phyloP scores from a whole-genome alignment of 345 rosid genomes.

The Capsella bursapastoris region DNA sequence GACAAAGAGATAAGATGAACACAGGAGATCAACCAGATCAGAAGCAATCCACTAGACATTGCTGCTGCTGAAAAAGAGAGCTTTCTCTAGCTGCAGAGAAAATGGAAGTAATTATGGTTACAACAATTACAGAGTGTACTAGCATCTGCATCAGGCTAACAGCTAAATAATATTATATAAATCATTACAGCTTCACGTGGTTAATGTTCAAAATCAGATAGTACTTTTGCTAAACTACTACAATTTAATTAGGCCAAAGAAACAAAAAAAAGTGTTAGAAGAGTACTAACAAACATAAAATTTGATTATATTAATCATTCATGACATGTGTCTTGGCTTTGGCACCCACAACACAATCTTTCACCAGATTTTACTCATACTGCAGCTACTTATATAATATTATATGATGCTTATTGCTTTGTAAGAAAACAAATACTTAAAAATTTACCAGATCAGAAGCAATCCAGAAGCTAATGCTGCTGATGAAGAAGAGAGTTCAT shows the following conservation, averaged over 20 bases:
- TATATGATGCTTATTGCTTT: background rate
- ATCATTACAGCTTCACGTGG: conserved; percentile 22
- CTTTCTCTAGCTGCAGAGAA: conserved; percentile 16
- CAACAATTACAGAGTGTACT: background rate
- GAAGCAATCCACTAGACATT: conserved; percentile 34
- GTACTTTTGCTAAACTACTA: conserved; percentile 15
- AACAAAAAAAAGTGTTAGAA: conserved; percentile 13
- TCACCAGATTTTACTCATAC: conserved; percentile 35
- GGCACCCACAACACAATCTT: conserved; percentile 34
- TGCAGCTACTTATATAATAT: conserved; percentile 9
- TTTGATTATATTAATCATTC: background rate
- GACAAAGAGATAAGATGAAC: conserved; percentile 26
- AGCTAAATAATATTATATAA: conserved; percentile 14
- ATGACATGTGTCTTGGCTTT: conserved; percentile 35
- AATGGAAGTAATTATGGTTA: conserved; percentile 3
- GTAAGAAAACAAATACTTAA: conserved; percentile 1
- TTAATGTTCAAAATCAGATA: conserved; percentile 31
- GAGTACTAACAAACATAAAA: background rate
- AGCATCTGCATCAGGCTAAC: background rate
- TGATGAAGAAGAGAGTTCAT: background rate
- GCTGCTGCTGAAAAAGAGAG: conserved; percentile 11
- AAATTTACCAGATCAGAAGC: conserved; percentile 30
- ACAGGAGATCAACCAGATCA: conserved; percentile 1
- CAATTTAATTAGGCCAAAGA: background rate
- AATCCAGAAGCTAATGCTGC: conserved; percentile 6